Percentiles rank a stretch among this genome's conserved stretches.
These are phyloP conservation scores for Colletotrichum sp. DNA, from an alignment of 2,329 filamentous ascomycete genomes.

Conservation along the genomic window DNA sequence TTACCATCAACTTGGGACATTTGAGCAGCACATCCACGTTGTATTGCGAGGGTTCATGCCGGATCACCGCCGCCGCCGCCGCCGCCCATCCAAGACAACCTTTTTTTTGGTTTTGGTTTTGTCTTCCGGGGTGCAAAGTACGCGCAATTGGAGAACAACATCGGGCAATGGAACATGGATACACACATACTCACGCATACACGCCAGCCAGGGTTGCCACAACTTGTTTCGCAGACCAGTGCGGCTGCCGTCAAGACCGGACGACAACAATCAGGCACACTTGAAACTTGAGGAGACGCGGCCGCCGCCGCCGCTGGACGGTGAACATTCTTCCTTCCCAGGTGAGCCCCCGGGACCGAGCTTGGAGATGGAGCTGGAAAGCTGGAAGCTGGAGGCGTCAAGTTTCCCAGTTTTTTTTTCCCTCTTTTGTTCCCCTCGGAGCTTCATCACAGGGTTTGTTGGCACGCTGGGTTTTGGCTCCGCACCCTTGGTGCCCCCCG, in stretches of 20 bases:
- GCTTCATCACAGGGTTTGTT: neutral
- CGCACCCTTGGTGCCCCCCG: neutral
- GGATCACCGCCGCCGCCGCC: neutral
- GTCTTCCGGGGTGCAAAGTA: neutral
- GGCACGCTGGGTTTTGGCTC: neutral
- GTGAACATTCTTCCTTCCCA: neutral
- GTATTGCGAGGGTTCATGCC: neutral
- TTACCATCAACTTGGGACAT: neutral
- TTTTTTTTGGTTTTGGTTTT: neutral
- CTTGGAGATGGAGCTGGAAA: neutral
- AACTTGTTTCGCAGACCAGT: neutral
- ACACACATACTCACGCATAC: neutral
- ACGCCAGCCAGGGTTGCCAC: neutral
- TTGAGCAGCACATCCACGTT: neutral
- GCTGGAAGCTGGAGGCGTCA: neutral
- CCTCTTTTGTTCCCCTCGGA: neutral
- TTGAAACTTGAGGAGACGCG: conserved; percentile 1
- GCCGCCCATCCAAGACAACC: neutral
- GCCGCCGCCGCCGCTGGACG: neutral
- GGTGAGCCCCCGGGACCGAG: neutral
- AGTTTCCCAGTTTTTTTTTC: neutral
- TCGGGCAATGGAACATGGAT: neutral
- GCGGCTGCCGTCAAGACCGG: neutral
- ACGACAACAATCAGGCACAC: neutral
- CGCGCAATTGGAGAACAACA: neutral